Evolutionary conservation across 192 early-diverging fungal species (phyloP).

Genomic region (Backusella circina): DNA sequence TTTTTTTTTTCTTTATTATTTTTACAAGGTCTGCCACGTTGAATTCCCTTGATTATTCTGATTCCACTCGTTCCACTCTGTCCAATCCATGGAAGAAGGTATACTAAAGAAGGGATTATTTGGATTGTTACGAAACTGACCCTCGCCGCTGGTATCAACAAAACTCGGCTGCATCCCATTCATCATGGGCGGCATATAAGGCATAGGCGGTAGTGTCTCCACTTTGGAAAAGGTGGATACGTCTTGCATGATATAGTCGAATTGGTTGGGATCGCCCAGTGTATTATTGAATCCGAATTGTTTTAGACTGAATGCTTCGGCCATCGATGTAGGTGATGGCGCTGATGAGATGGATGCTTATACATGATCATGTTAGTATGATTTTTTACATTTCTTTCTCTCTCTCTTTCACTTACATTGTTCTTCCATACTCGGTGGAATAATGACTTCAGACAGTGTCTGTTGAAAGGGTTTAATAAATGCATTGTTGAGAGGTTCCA

Average conservation of each 20-base stretch:
- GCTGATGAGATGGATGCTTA: neutral
- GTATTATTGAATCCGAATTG: conserved; percentile 30
- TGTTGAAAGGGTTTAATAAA: neutral
- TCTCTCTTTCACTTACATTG: neutral
- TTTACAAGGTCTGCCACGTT: conserved; percentile 6
- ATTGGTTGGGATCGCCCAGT: conserved; percentile 7
- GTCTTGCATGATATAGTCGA: conserved; percentile 5
- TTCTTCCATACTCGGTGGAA: conserved; percentile 1
- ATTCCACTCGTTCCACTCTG: conserved; percentile 30
- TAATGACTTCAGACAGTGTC: conserved; percentile 2
- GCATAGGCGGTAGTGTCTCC: neutral
- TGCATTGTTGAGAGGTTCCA: neutral
- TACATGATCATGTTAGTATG: neutral
- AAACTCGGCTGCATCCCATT: neutral
- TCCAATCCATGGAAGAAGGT: conserved; percentile 32
- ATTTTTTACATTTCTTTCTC: neutral
- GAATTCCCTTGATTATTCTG: conserved; percentile 14
- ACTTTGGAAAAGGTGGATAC: conserved; percentile 8
- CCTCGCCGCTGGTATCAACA: neutral
- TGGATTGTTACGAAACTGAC: conserved; percentile 27
- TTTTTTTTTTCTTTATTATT: neutral
- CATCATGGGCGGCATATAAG: neutral
- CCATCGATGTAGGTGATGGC: conserved; percentile 10
- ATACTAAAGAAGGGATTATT: conserved; percentile 31
- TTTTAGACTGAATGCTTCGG: conserved; percentile 29